phyloP scores from a whole-genome alignment of 352 stramenopile species.

The Thalassiosira exigua region DNA sequence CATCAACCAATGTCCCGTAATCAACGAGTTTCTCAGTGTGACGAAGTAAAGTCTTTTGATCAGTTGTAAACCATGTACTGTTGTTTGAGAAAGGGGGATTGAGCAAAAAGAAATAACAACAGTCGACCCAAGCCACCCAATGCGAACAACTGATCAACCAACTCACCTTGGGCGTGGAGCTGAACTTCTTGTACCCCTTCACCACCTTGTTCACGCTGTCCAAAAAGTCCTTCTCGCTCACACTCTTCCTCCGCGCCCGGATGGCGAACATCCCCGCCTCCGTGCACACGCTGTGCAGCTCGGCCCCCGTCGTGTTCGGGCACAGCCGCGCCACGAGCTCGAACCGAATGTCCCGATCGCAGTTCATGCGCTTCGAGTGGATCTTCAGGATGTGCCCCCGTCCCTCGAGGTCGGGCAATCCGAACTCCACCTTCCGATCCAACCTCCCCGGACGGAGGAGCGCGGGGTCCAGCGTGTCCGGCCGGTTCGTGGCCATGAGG shows the following conservation, averaged over 20 bases:
- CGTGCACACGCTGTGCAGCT: conserved; percentile 97
- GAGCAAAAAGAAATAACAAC: conserved; percentile 1
- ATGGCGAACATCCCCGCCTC: conserved; percentile 99
- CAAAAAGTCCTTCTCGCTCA: conserved; percentile 99
- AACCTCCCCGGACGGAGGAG: conserved; percentile 95
- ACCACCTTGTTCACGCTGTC: conserved; percentile 99
- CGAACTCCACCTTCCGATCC: conserved; percentile 99
- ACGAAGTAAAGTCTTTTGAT: conserved; percentile 1
- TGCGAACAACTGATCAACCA: conserved; percentile 1
- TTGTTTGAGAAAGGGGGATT: neutral
- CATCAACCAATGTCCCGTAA: too few relatives aligned
- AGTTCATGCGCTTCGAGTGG: conserved; percentile 99
- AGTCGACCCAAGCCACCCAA: neutral
- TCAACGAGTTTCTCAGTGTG: too few relatives aligned
- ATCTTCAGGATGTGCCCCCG: conserved; percentile 99
- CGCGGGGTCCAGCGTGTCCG: conserved; percentile 96
- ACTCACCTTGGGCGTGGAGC: conserved; percentile 99
- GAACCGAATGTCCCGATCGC: conserved; percentile 98
- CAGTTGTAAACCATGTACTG: conserved; percentile 85
- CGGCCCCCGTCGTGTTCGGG: conserved; percentile 98
- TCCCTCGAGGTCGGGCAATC: conserved; percentile 97
- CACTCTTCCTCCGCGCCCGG: conserved; percentile 96
- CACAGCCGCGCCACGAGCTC: conserved; percentile 97
- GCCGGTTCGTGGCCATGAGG: conserved; percentile 98
- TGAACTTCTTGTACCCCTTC: conserved; percentile 99